Percentiles rank a stretch among this genome's conserved stretches.
These are phyloP conservation scores for Exophiala bonariae DNA, from an alignment of 2,329 filamentous ascomycete genomes.

Conservation along the genomic window DNA sequence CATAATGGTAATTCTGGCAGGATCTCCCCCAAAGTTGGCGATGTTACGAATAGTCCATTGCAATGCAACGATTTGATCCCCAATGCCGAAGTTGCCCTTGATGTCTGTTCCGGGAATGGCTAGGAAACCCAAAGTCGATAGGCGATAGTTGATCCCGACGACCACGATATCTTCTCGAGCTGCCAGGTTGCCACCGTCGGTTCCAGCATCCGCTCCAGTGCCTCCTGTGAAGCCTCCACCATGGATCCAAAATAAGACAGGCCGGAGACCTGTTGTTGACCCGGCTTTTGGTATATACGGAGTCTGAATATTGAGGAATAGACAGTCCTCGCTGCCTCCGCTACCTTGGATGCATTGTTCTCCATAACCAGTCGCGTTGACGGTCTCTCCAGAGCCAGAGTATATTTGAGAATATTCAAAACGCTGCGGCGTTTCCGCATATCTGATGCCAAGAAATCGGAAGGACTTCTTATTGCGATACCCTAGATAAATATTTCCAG, in stretches of 20 bases:
- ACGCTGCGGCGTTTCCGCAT: slow-evolving; percentile 41
- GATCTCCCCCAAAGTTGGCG: slow-evolving; percentile 48
- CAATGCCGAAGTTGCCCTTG: slow-evolving; percentile 56
- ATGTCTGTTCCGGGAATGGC: slow-evolving; percentile 56
- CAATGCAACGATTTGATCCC: slow-evolving; percentile 53
- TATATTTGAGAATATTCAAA: slow-evolving; percentile 51
- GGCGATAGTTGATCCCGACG: slow-evolving; percentile 61
- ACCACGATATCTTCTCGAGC: slow-evolving; percentile 61
- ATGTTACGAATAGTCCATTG: slow-evolving; percentile 50
- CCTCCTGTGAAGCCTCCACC: slow-evolving; percentile 60
- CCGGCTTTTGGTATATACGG: slow-evolving; percentile 43
- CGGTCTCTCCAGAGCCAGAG: slow-evolving; percentile 44
- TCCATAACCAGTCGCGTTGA: slow-evolving; percentile 49
- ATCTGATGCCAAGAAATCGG: slow-evolving; percentile 49
- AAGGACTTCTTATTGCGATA: slow-evolving; percentile 56
- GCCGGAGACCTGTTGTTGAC: slow-evolving; percentile 41
- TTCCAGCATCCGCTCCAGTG: slow-evolving; percentile 35
- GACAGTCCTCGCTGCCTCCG: slow-evolving; percentile 46
- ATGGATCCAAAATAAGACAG: slow-evolving; percentile 54
- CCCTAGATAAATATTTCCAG: slow-evolving; percentile 49
- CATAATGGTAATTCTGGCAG: slow-evolving; percentile 46
- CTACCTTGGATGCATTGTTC: slow-evolving; percentile 44
- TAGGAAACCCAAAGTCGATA: slow-evolving; percentile 59
- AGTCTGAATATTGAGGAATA: slow-evolving; percentile 52
- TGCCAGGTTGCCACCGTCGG: slow-evolving; percentile 58